Conservation (phyloP, 2,329 filamentous ascomycete genomes). For the Pezicula rhizophila region DNA sequence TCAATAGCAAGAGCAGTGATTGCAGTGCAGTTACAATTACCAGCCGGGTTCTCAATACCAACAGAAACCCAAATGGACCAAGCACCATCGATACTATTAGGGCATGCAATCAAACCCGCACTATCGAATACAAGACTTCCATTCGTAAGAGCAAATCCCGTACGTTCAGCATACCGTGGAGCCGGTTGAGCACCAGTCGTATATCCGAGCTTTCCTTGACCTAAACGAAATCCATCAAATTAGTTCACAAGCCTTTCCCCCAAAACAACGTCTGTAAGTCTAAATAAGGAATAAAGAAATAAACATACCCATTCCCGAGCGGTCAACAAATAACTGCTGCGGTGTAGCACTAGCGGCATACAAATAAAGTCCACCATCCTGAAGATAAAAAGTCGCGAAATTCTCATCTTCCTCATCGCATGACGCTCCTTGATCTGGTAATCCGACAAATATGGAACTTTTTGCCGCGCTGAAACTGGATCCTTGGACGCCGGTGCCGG, state of each 20-base stretch:
- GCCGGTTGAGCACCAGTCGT: conserved; percentile 36
- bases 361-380: conserved; percentile 41
- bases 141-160: conserved; percentile 40
- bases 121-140: conserved; percentile 41
- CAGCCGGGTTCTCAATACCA: conserved; percentile 39
- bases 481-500: conserved; percentile 44
- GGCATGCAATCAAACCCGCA: conserved; percentile 45
- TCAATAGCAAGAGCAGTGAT: conserved; percentile 24
- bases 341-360: conserved; percentile 36
- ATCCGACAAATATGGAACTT: conserved; percentile 38
- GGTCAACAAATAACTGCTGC: conserved; percentile 49
- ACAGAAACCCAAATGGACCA: conserved; percentile 48
- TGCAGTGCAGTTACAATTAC: conserved; percentile 28
- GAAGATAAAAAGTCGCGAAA: conserved; percentile 44
- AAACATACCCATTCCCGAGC: conserved; percentile 50
- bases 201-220: conserved; percentile 49
- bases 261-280: no score
- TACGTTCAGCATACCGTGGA: conserved; percentile 38
- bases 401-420: conserved; percentile 36
- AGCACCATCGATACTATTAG: conserved; percentile 35
- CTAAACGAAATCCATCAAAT: conserved; percentile 19
- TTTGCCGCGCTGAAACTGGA: conserved; percentile 37
- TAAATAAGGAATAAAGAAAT: no score
- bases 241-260: background rate
- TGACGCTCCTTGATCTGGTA: conserved; percentile 38